A percentile compares a stretch with the other conserved stretches of the same genome.
Evolutionary conservation across 768 basidiomycete genomes (phyloP).

Genomic region (Auriscalpium microsporum): DNA sequence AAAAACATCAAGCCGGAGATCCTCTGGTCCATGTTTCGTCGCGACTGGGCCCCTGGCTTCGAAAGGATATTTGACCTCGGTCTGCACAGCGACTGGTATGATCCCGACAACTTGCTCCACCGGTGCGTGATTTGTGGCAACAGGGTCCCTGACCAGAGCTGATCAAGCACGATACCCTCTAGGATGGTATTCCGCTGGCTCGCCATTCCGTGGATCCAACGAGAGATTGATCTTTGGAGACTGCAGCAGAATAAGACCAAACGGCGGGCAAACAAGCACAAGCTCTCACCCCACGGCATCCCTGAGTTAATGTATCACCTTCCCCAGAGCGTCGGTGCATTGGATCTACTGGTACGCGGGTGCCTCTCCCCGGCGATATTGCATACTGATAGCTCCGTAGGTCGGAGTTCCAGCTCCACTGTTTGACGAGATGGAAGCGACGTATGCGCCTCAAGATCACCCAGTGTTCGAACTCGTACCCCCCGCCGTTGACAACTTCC

Average conservation of each 20-base stretch:
- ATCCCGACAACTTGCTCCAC: neutral
- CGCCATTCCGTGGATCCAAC: conserved; percentile 33
- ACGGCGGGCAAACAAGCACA: conserved; percentile 24
- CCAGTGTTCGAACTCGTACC: conserved; percentile 30
- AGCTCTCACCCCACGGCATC: conserved; percentile 31
- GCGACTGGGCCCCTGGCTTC: conserved; percentile 10
- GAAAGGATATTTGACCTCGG: conserved; percentile 12
- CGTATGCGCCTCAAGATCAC: conserved; percentile 26
- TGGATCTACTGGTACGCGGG: neutral
- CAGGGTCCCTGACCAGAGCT: no score
- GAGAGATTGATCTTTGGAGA: conserved; percentile 26
- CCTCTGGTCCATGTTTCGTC: conserved; percentile 13
- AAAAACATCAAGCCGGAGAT: conserved; percentile 22
- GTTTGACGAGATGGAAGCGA: conserved; percentile 14
- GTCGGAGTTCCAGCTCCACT: conserved; percentile 11
- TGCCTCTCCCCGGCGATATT: no score
- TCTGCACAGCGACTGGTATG: neutral
- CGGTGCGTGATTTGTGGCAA: neutral
- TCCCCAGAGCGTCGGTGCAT: conserved; percentile 11
- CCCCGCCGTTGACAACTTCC: neutral
- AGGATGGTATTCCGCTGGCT: conserved; percentile 35
- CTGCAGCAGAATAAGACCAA: conserved; percentile 15
- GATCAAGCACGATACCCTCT: neutral
- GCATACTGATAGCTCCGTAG: conserved; percentile 15
- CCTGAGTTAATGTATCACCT: conserved; percentile 26